Conservation (phyloP, 2,329 filamentous ascomycete species). For the Colletotrichum falcatum region DNA sequence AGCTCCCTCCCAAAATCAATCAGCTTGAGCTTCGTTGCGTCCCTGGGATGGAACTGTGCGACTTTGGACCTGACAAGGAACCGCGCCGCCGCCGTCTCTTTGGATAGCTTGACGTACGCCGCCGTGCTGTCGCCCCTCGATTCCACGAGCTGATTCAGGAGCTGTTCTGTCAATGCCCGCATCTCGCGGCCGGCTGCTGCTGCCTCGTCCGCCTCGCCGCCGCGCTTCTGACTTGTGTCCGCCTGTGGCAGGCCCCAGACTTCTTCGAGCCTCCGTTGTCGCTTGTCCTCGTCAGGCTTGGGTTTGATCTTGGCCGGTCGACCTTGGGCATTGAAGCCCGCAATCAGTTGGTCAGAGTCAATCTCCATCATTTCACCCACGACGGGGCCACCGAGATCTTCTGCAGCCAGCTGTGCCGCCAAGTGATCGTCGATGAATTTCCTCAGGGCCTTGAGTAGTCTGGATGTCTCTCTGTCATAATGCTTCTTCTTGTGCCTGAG, state of each 20-base stretch:
- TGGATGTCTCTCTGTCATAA: slow-evolving; percentile 71
- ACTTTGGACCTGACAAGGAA: slow-evolving; percentile 75
- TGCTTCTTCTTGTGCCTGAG: slow-evolving; percentile 68
- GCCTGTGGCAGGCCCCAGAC: slow-evolving; percentile 63
- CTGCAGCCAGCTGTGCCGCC: slow-evolving; percentile 81
- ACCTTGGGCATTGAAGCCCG: slow-evolving; percentile 71
- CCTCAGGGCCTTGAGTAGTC: slow-evolving; percentile 73
- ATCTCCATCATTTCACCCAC: slow-evolving; percentile 80
- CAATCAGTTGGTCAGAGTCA: slow-evolving; percentile 68
- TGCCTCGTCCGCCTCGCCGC: slow-evolving; percentile 58
- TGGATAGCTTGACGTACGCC: slow-evolving; percentile 68
- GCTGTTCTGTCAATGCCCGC: slow-evolving; percentile 68
- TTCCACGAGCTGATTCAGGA: slow-evolving; percentile 69
- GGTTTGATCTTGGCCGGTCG: slow-evolving; percentile 63
- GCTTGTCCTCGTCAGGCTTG: slow-evolving; percentile 59
- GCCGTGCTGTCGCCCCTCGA: slow-evolving; percentile 66
- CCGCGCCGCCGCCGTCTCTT: slow-evolving; percentile 72
- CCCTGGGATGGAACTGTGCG: slow-evolving; percentile 73
- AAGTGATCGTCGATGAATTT: slow-evolving; percentile 78
- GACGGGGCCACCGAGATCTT: slow-evolving; percentile 85
- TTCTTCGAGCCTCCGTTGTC: slow-evolving; percentile 72
- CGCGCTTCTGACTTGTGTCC: slow-evolving; percentile 40
- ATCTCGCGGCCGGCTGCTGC: slow-evolving; percentile 67
- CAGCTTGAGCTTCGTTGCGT: slow-evolving; percentile 69
- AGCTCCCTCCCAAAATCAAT: slow-evolving; percentile 74